Conservation (phyloP, 768 basidiomycete species). For the Mrakia hoshinonis region DNA sequence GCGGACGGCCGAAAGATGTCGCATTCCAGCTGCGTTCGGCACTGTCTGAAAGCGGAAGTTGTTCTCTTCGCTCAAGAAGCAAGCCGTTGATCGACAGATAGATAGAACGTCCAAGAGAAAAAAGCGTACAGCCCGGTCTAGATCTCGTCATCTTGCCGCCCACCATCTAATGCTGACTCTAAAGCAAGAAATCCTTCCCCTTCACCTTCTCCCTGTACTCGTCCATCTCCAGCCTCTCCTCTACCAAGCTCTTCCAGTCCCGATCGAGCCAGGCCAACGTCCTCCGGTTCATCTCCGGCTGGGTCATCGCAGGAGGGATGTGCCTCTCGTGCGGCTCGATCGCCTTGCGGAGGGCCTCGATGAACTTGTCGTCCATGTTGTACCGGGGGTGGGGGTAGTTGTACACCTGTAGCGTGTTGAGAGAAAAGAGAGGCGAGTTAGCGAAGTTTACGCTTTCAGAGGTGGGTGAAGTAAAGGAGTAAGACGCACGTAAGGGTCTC, state of each 20-base stretch:
- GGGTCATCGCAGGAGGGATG: constrained; percentile 13
- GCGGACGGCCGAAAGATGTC: too few species aligned
- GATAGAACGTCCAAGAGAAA: too few species aligned
- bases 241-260: neutral
- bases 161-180: too few species aligned
- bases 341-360: constrained; percentile 5
- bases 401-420: neutral
- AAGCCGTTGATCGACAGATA: too few species aligned
- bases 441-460: neutral
- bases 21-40: too few species aligned
- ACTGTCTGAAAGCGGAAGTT: too few species aligned
- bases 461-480: neutral
- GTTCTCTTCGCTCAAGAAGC: too few species aligned
- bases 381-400: neutral
- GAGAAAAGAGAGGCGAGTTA: neutral
- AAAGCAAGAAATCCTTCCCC: neutral
- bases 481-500: constrained; percentile 1
- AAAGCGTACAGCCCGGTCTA: too few species aligned
- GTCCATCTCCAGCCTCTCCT: neutral
- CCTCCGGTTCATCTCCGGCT: neutral
- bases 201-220: neutral
- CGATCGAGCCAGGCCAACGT: neutral
- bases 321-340: constrained; percentile 2
- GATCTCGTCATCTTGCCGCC: too few species aligned
- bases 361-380: neutral